Conservation (phyloP, 148 eudicot species). For the Camellia lanceoleosa region DNA sequence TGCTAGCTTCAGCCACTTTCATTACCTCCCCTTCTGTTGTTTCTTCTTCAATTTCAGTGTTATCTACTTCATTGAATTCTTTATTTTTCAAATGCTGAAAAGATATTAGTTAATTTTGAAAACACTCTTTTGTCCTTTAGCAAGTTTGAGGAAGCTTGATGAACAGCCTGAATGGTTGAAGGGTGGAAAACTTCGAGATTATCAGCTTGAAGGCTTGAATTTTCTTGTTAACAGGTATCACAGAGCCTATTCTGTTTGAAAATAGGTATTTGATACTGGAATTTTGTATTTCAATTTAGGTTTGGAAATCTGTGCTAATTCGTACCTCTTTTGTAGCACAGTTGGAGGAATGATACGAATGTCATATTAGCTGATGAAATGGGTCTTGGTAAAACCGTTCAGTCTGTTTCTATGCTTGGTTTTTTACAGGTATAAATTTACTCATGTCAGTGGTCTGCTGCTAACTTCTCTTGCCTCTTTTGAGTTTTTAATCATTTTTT, state of each 20-base stretch:
- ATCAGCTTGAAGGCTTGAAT: slow-evolving; percentile 98
- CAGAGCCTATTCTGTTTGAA: slow-evolving; percentile 2
- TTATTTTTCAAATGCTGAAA: neutral
- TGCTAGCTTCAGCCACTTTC: neutral
- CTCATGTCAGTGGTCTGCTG: slow-evolving; percentile 1
- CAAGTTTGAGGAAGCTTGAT: slow-evolving; percentile 93
- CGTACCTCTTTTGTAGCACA: slow-evolving; percentile 30
- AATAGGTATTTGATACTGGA: neutral
- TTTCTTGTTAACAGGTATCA: slow-evolving; percentile 92
- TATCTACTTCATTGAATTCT: neutral
- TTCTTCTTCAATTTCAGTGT: neutral
- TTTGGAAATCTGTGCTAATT: slow-evolving; percentile 14
- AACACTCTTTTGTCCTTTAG: slow-evolving; percentile 32
- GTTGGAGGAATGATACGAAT: slow-evolving; percentile 99
- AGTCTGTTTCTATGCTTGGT: slow-evolving; percentile 99
- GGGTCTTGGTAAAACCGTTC: slow-evolving; percentile 99
- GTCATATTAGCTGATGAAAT: slow-evolving; percentile 99
- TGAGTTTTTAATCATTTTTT: slow-evolving; percentile 15
- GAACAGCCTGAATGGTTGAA: slow-evolving; percentile 97
- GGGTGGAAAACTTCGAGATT: slow-evolving; percentile 96
- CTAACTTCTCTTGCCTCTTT: neutral
- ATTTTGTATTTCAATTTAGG: neutral
- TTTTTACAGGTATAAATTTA: slow-evolving; percentile 75
- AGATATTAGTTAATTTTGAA: neutral
- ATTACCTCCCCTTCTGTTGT: neutral